A percentile compares a stretch with the other conserved stretches of the same genome.
Conservation (phyloP, 164 flowering plant species). For the Vitis vinifera region ASM3070453v1 NC_081823.1:138501-139000, state of each 20-base stretch:
- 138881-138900: too few relatives aligned
- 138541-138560: too few relatives aligned
- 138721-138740: not conserved
- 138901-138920: too few relatives aligned
- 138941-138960: too few relatives aligned
- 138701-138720: not conserved
- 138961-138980: too few relatives aligned
- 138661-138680: not conserved
- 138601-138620: not conserved
- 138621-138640: not conserved
- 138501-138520: too few relatives aligned
- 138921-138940: too few relatives aligned
- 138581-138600: not conserved
- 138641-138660: not conserved
- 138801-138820: not conserved
- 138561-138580: not conserved
- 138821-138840: too few relatives aligned
- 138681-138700: not conserved
- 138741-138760: not conserved
- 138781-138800: not conserved
- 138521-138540: too few relatives aligned
- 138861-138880: too few relatives aligned
- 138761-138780: not conserved
- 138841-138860: too few relatives aligned
- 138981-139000: too few relatives aligned